Evolutionary conservation across 2,329 filamentous ascomycete species (phyloP), one percentile per base, ranked within the genome.

Genomic region (Colletotrichum tabaci): DNA sequence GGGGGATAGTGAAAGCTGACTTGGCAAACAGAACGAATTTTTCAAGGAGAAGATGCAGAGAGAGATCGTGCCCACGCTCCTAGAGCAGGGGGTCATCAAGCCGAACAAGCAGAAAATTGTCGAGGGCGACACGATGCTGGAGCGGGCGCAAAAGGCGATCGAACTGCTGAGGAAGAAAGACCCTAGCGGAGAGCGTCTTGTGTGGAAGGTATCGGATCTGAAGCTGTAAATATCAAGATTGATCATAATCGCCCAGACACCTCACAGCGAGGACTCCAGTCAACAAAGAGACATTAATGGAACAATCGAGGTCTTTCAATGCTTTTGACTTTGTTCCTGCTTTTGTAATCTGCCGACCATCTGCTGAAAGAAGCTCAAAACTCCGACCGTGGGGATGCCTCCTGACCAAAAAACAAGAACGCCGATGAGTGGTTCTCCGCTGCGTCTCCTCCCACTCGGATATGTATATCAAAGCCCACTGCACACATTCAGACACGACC

Each of bases 41-140:
- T 87, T 89, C 79, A 88, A 85, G 72, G 79, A 89, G 56, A 84
- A 87, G 62, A 77, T 90, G 46, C 87, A 89, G 75, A 79, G 85
- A 0, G 86, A 88, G 18, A 88, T 91, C 63, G 84, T 91, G 76
- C 87, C 87, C 4, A 75, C 81, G 1, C 74, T 90, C 74, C 72
- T 87, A 18, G 80, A 79, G 10, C 74, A 80, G 15, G 82, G 83
- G 0, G 50, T 82, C 5, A 76, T 87, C 40, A 74, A 77, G 64
- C 84, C 85, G 0, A 85, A 86, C 72, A 80, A 77, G 70, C 81
- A 83, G 49, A 80, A 80, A 16, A 68, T 86, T 1, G 78, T 87
- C 10, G 83, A 86, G 67, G 85, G 85, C 2, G 67, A 75, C 18
- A 80, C 78, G 0, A 74, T 81, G 50, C 71, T 84, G 9, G 82